Conservation (phyloP, 75 land plant species). For the Cupressus sempervirens region DNA sequence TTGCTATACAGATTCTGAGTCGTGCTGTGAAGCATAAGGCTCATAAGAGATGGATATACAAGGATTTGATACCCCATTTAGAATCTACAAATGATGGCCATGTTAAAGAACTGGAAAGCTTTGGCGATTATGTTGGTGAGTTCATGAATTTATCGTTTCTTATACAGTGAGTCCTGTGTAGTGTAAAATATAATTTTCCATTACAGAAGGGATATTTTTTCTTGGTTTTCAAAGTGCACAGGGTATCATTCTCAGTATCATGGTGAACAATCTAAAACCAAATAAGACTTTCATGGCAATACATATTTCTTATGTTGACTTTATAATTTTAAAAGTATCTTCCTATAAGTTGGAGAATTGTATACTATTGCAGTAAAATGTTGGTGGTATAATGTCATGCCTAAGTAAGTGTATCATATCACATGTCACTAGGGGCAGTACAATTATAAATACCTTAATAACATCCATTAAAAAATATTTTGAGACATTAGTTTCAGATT, state of each 20-base stretch:
- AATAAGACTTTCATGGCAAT: neutral
- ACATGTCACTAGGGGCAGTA: neutral
- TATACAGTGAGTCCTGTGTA: neutral
- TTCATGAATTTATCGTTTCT: neutral
- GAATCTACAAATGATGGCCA: slow-evolving; percentile 4
- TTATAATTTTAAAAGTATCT: neutral
- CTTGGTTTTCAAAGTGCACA: neutral
- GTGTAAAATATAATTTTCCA: neutral
- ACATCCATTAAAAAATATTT: too few relatives aligned
- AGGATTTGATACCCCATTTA: neutral
- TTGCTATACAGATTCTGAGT: neutral
- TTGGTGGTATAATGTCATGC: neutral
- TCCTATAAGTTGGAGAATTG: neutral
- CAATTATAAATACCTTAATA: too few relatives aligned
- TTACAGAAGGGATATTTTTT: neutral
- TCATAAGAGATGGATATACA: neutral
- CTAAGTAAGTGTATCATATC: neutral
- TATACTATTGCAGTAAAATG: neutral
- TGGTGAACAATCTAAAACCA: neutral
- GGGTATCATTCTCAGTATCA: neutral
- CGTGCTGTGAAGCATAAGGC: neutral
- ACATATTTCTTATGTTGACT: neutral
- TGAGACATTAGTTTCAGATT: too few relatives aligned
- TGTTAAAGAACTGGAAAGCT: neutral
- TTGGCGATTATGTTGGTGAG: slow-evolving; percentile 11